phyloP scores from a whole-genome alignment of 768 basidiomycete genomes.

The Boletus eberwhitei region DNA sequence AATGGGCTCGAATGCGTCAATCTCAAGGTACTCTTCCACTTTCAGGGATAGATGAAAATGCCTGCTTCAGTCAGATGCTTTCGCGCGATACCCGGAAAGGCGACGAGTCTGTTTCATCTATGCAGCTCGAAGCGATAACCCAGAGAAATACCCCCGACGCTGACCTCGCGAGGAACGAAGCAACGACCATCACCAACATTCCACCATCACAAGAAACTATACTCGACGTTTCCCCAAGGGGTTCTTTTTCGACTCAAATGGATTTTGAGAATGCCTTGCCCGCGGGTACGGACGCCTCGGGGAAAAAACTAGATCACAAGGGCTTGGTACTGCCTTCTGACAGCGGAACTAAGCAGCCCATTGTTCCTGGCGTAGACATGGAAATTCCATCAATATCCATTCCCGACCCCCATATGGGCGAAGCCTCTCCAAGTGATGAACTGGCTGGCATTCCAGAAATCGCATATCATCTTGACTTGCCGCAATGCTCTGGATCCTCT shows the following conservation, averaged over 20 bases:
- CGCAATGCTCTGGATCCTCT: neutral
- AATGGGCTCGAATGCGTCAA: constrained; percentile 31
- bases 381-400: neutral
- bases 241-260: neutral
- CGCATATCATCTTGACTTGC: neutral
- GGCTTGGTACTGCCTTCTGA: neutral
- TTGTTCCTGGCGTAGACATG: neutral
- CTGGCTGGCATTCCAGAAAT: neutral
- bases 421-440: neutral
- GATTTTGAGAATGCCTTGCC: neutral
- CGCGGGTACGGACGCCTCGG: neutral
- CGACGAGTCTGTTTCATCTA: neutral
- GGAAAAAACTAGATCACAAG: neutral
- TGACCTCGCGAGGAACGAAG: neutral
- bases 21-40: constrained; percentile 24
- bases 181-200: neutral
- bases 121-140: neutral
- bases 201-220: constrained; percentile 3
- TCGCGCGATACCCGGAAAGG: neutral
- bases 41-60: constrained; percentile 6
- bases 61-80: neutral
- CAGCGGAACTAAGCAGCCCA: neutral
- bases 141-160: neutral
- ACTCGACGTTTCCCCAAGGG: neutral
- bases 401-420: neutral